Evolutionary conservation across 2,329 filamentous ascomycete species (phyloP).

Genomic region (Verticillium nonalfalfae): DNA sequence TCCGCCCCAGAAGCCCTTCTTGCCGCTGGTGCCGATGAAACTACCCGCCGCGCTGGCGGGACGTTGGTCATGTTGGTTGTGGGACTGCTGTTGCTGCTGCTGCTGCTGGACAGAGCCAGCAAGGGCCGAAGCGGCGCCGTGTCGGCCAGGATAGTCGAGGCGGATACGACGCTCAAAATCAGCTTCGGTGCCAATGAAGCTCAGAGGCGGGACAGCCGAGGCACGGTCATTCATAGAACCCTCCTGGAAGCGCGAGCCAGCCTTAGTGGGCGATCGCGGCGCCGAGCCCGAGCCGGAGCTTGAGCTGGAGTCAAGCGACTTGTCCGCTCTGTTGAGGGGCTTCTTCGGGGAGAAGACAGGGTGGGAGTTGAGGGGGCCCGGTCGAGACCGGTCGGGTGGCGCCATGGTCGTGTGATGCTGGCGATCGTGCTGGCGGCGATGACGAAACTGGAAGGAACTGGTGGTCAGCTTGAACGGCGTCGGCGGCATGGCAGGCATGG

Average conservation of each 20-base stretch:
- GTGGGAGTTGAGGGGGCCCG: constrained; percentile 11
- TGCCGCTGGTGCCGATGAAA: constrained; percentile 4
- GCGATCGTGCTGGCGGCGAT: not conserved
- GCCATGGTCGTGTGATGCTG: not conserved
- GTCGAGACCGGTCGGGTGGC: not conserved
- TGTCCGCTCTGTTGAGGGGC: not conserved
- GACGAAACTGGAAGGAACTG: not conserved
- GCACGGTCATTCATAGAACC: constrained; percentile 81
- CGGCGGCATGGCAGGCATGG: not conserved
- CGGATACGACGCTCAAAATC: constrained; percentile 16
- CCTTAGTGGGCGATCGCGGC: constrained; percentile 23
- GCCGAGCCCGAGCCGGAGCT: constrained; percentile 17
- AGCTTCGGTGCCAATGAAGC: constrained; percentile 49
- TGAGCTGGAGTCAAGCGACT: not conserved
- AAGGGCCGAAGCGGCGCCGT: not conserved
- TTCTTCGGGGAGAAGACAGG: constrained; percentile 4
- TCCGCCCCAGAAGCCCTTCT: constrained; percentile 23
- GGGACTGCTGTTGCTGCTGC: constrained; percentile 1
- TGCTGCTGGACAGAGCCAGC: constrained; percentile 2
- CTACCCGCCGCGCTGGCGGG: constrained; percentile 9
- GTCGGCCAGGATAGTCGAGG: constrained; percentile 11
- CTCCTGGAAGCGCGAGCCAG: constrained; percentile 54
- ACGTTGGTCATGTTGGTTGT: constrained; percentile 3
- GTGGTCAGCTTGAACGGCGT: not conserved
- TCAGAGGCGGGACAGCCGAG: constrained; percentile 63